Conservation (phyloP, 148 eudicot genomes). For the Rhododendron vialii region DNA sequence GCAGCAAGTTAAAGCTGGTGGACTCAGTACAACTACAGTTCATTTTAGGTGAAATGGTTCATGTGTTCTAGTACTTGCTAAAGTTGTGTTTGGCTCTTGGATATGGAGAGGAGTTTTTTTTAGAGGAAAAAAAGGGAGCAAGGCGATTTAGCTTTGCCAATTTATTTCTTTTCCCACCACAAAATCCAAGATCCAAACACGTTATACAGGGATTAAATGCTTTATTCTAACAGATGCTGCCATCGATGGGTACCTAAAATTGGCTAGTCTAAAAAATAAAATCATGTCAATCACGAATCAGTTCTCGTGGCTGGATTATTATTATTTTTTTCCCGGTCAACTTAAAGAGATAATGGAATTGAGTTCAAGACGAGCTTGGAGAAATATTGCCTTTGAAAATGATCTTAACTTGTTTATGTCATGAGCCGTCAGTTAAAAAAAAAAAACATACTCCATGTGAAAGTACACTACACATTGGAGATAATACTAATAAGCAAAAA, state of each 20-base stretch:
- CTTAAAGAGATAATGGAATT: too few species aligned
- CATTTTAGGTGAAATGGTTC: not conserved
- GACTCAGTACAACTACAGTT: not conserved
- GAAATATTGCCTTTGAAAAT: too few species aligned
- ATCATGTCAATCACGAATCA: not conserved
- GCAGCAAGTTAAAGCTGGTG: not conserved
- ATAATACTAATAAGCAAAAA: too few species aligned
- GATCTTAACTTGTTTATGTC: too few species aligned
- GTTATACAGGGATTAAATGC: not conserved
- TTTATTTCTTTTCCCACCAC: not conserved
- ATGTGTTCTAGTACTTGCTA: not conserved
- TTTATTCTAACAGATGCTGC: not conserved
- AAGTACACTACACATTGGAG: too few species aligned
- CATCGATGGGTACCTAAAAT: not conserved
- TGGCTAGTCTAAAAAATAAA: not conserved
- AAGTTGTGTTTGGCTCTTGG: not conserved
- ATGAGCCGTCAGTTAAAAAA: too few species aligned
- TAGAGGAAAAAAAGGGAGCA: too few species aligned
- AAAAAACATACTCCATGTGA: too few species aligned
- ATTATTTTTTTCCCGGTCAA: too few species aligned
- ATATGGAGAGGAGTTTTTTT: too few species aligned
- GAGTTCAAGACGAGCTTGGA: too few species aligned
- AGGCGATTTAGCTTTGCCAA: not conserved
- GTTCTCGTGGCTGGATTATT: too few species aligned
- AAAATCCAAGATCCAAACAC: not conserved